Conservation (phyloP, 495 filamentous ascomycete genomes). For the Geoglossum glabrum region DNA sequence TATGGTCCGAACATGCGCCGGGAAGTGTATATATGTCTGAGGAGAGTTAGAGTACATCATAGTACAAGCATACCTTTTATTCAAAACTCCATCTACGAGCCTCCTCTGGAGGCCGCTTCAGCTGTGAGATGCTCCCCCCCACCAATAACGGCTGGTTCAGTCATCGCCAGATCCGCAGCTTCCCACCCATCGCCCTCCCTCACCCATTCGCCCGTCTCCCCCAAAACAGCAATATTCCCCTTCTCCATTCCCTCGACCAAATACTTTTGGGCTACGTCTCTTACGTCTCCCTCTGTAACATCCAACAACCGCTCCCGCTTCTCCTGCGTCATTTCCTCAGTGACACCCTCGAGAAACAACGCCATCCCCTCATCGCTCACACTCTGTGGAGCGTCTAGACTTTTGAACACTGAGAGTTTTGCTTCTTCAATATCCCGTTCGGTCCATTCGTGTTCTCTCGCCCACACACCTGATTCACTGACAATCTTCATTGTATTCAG, state of each 20-base stretch:
- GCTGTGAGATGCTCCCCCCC: conserved; percentile 3
- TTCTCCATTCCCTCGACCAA: conserved; percentile 48
- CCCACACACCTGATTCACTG: conserved; percentile 63
- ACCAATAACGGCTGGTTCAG: conserved; percentile 4
- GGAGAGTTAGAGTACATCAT: neutral
- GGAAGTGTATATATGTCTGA: neutral
- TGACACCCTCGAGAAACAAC: conserved; percentile 67
- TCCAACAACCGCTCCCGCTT: conserved; percentile 74
- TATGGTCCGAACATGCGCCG: no score
- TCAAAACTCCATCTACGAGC: neutral
- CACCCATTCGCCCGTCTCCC: conserved; percentile 67
- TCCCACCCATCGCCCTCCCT: conserved; percentile 26
- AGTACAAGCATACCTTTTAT: neutral
- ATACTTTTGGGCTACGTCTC: conserved; percentile 60
- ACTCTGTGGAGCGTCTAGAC: conserved; percentile 76
- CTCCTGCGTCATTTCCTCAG: conserved; percentile 72
- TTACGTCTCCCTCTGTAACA: conserved; percentile 63
- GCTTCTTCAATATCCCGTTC: conserved; percentile 83
- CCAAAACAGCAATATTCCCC: conserved; percentile 48
- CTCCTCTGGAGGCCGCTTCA: neutral
- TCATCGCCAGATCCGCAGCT: conserved; percentile 24
- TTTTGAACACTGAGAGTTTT: conserved; percentile 84
- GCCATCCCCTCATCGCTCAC: conserved; percentile 78
- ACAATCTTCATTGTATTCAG: conserved; percentile 74
- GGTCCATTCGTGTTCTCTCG: conserved; percentile 65